Evolutionary conservation across 1,139 yeast genomes (phyloP).

Genomic region (Hyphopichia khmerensis): DNA sequence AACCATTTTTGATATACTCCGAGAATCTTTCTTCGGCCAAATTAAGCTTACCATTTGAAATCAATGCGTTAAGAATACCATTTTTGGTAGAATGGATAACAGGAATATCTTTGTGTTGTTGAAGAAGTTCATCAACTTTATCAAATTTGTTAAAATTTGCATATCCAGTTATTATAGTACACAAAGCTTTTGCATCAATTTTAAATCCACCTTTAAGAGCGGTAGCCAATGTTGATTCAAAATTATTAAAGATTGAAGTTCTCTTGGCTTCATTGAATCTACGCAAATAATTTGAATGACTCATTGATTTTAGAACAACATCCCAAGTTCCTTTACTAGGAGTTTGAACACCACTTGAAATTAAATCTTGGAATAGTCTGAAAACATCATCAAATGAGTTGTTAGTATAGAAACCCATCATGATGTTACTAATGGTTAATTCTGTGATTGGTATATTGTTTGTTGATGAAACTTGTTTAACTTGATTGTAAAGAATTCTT

Average conservation of each 20-base stretch:
- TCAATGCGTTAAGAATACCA: constrained; percentile 36
- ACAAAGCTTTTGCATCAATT: constrained; percentile 28
- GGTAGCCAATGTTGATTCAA: constrained; percentile 33
- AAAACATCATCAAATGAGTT: constrained; percentile 32
- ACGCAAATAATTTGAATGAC: constrained; percentile 27
- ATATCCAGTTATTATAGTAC: constrained; percentile 33
- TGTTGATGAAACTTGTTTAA: constrained; percentile 23
- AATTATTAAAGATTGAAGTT: constrained; percentile 14
- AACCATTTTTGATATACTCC: constrained; percentile 24
- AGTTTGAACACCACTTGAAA: constrained; percentile 22
- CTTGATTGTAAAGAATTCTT: constrained; percentile 21
- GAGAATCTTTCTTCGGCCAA: constrained; percentile 37
- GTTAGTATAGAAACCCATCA: constrained; percentile 34
- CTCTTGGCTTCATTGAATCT: constrained; percentile 15
- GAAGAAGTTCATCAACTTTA: constrained; percentile 28
- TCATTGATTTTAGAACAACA: constrained; percentile 34
- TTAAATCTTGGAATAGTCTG: constrained; percentile 32
- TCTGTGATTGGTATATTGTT: constrained; percentile 27
- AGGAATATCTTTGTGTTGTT: constrained; percentile 21
- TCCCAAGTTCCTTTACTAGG: constrained; percentile 38
- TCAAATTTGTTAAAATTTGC: constrained; percentile 37
- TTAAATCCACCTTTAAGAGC: constrained; percentile 21
- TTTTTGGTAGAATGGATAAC: constrained; percentile 31
- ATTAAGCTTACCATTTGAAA: constrained; percentile 26
- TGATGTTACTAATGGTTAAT: constrained; percentile 30